These are phyloP conservation scores for Phlyctochytrium bullatum DNA, from an alignment of 192 early-diverging fungal species.

Conservation along the genomic window DNA sequence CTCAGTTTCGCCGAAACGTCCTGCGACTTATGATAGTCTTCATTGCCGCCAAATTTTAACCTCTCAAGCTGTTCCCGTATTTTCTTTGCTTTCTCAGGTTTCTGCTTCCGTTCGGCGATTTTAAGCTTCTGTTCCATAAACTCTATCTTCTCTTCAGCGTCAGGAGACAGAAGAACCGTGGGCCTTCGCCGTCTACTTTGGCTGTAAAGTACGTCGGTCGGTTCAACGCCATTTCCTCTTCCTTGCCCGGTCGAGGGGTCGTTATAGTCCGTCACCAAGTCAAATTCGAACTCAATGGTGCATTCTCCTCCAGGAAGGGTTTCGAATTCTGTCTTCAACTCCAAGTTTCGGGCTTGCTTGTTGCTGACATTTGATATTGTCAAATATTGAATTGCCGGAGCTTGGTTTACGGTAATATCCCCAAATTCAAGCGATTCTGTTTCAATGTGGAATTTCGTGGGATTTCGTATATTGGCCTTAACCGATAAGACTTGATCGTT, in stretches of 20 bases:
- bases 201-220: slow-evolving; percentile 9
- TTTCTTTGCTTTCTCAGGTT: slow-evolving; percentile 83
- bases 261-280: slow-evolving; percentile 52
- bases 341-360: slow-evolving; percentile 68
- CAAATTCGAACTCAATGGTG: slow-evolving; percentile 65
- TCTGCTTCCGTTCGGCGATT: slow-evolving; percentile 88
- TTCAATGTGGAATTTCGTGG: slow-evolving; percentile 82
- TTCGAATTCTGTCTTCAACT: slow-evolving; percentile 69
- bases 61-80: slow-evolving; percentile 72
- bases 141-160: slow-evolving; percentile 94
- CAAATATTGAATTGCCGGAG: slow-evolving; percentile 47
- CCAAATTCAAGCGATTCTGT: slow-evolving; percentile 75
- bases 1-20: too few relatives aligned
- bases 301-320: slow-evolving; percentile 46
- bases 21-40: too few relatives aligned
- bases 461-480: slow-evolving; percentile 88
- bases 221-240: neutral
- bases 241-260: slow-evolving; percentile 26
- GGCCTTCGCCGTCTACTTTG: slow-evolving; percentile 30
- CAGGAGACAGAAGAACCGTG: slow-evolving; percentile 49
- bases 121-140: slow-evolving; percentile 95
- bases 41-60: slow-evolving; percentile 50
- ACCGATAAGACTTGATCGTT: slow-evolving; percentile 77
- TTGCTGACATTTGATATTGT: slow-evolving; percentile 83
- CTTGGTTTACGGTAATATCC: slow-evolving; percentile 56